These are phyloP conservation scores for Saccharomycopsis hybrid DNA, from an alignment of 1,139 yeast species.

Conservation along the genomic window DNA sequence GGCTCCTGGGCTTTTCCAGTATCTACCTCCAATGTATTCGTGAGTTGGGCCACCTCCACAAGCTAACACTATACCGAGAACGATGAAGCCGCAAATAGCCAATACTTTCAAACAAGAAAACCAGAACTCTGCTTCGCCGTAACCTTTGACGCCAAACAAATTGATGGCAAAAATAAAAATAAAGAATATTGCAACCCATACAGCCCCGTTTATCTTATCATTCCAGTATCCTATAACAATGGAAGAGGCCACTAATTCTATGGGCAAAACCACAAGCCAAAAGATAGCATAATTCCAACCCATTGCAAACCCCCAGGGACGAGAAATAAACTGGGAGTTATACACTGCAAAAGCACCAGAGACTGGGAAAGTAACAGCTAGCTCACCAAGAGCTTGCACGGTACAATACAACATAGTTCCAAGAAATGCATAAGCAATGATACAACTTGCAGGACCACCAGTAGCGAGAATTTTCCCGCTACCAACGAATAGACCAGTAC, in stretches of 20 bases:
- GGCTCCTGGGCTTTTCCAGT: constrained; percentile 57
- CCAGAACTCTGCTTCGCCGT: constrained; percentile 49
- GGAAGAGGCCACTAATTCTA: constrained; percentile 66
- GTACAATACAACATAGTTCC: constrained; percentile 52
- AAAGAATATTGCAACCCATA: constrained; percentile 59
- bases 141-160: constrained; percentile 38
- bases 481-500: constrained; percentile 66
- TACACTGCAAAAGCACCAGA: constrained; percentile 64
- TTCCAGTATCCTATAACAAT: constrained; percentile 64
- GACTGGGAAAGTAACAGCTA: constrained; percentile 59
- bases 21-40: constrained; percentile 51
- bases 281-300: constrained; percentile 64
- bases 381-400: constrained; percentile 62
- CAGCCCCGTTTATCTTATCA: constrained; percentile 48
- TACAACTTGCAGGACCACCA: constrained; percentile 65
- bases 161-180: constrained; percentile 51
- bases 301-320: constrained; percentile 69
- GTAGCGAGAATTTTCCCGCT: constrained; percentile 48
- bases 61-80: constrained; percentile 58
- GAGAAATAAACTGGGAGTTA: constrained; percentile 56
- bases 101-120: constrained; percentile 53
- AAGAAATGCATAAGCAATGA: constrained; percentile 46
- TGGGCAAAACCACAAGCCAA: constrained; percentile 62
- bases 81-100: constrained; percentile 59
- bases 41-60: constrained; percentile 67